These are phyloP conservation scores for Aspergillus sp. DNA, from an alignment of 2,329 filamentous ascomycete species.

Conservation along the genomic window DNA sequence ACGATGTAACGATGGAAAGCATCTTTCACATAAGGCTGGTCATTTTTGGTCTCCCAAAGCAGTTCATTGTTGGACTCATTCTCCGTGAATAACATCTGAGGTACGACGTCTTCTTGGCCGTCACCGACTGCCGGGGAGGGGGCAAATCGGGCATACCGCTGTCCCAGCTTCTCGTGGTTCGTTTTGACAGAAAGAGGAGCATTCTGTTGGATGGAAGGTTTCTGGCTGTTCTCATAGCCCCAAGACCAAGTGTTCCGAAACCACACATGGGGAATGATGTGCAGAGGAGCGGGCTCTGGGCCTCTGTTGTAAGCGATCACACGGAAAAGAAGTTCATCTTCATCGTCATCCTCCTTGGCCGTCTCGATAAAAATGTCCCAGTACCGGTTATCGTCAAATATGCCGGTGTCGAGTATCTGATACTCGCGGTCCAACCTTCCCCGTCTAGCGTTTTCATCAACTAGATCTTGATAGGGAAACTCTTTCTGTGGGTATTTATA, in stretches of 20 bases:
- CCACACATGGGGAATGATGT: constrained; percentile 94
- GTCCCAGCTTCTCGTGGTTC: constrained; percentile 76
- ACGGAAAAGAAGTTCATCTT: constrained; percentile 88
- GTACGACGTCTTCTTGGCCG: constrained; percentile 79
- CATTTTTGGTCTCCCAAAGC: constrained; percentile 77
- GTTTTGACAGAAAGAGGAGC: constrained; percentile 70
- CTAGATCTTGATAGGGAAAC: constrained; percentile 87
- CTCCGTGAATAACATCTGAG: constrained; percentile 85
- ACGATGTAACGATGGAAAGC: constrained; percentile 90
- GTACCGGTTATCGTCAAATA: constrained; percentile 86
- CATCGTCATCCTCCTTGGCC: constrained; percentile 88
- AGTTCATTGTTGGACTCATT: constrained; percentile 86
- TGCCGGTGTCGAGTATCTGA: constrained; percentile 84
- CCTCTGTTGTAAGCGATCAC: constrained; percentile 96
- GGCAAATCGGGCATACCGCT: constrained; percentile 79
- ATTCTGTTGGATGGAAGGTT: constrained; percentile 72
- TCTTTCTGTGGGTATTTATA: constrained; percentile 94
- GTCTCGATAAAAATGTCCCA: constrained; percentile 98
- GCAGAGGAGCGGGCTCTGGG: constrained; percentile 82
- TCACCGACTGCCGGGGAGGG: constrained; percentile 83
- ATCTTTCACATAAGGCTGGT: constrained; percentile 86
- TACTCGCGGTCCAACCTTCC: constrained; percentile 80
- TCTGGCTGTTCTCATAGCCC: constrained; percentile 76
- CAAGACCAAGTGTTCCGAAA: constrained; percentile 98
- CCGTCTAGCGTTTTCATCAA: constrained; percentile 78